Conservation (phyloP, 2,329 filamentous ascomycete species). For the Aspergillus udagawae region DNA sequence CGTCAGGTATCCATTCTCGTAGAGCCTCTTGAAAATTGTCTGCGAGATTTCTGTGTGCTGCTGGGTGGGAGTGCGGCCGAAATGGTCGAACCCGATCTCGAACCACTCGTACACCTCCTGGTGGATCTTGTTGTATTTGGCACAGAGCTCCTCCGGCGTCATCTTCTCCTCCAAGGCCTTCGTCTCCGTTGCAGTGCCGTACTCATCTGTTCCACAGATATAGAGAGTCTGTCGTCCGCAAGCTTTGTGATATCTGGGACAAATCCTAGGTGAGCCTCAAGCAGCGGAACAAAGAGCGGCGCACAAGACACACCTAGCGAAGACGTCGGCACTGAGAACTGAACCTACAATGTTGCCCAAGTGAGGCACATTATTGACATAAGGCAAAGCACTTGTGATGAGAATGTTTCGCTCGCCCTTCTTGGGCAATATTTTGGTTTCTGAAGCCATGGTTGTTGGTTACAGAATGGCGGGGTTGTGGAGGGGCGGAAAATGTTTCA, state of each 20-base stretch:
- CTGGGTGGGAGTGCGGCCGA: constrained; percentile 83
- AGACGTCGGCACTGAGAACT: constrained; percentile 86
- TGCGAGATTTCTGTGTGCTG: constrained; percentile 92
- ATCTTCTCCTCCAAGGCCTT: constrained; percentile 87
- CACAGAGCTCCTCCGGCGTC: constrained; percentile 78
- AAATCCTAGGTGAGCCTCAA: constrained; percentile 13
- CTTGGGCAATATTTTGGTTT: constrained; percentile 55
- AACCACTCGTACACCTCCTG: constrained; percentile 95
- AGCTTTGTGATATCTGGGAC: constrained; percentile 67
- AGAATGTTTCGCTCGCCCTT: constrained; percentile 80
- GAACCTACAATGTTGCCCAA: constrained; percentile 85
- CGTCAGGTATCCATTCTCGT: constrained; percentile 82
- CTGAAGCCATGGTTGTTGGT: constrained; percentile 25
- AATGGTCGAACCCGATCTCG: constrained; percentile 89
- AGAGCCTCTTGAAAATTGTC: constrained; percentile 80
- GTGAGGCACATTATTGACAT: constrained; percentile 76
- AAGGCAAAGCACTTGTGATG: constrained; percentile 86
- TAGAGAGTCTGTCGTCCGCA: constrained; percentile 76
- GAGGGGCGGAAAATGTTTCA: constrained; percentile 11
- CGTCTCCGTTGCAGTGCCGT: constrained; percentile 92
- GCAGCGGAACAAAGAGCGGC: constrained; percentile 48
- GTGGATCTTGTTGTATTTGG: constrained; percentile 89
- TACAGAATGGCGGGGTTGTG: constrained; percentile 12
- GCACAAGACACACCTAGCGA: constrained; percentile 56
- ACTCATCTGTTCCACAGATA: constrained; percentile 88